phyloP scores from a whole-genome alignment of 2,329 filamentous ascomycete species.

The Pestalotiopsis sp. region DNA sequence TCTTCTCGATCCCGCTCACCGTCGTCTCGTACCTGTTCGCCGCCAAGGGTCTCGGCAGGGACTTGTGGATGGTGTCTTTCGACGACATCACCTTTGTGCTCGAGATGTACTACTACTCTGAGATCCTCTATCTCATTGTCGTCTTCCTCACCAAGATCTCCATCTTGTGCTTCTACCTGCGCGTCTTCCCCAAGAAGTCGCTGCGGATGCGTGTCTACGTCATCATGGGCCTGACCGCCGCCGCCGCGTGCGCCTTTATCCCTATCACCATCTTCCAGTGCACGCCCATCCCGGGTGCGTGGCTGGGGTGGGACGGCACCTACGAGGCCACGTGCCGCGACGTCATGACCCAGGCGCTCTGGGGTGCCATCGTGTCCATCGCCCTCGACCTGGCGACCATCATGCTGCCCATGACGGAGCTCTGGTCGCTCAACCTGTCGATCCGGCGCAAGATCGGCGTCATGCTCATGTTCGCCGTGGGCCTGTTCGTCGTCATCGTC shows the following conservation, averaged over 20 bases:
- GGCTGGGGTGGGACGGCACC: slow-evolving; percentile 23
- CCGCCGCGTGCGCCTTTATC: slow-evolving; percentile 19
- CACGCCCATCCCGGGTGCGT: slow-evolving; percentile 21
- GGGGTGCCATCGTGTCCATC: slow-evolving; percentile 20
- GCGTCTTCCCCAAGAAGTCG: slow-evolving; percentile 25
- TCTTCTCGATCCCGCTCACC: slow-evolving; percentile 5
- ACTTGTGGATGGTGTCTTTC: slow-evolving; percentile 7
- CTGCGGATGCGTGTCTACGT: slow-evolving; percentile 17
- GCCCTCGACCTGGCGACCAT: slow-evolving; percentile 21
- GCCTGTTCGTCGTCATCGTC: slow-evolving; percentile 28
- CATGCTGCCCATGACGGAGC: slow-evolving; percentile 22
- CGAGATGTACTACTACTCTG: slow-evolving; percentile 30
- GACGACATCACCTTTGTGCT: slow-evolving; percentile 12
- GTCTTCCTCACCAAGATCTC: slow-evolving; percentile 31
- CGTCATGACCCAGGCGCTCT: slow-evolving; percentile 22
- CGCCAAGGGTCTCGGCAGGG: slow-evolving; percentile 6
- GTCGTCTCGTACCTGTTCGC: slow-evolving; percentile 9
- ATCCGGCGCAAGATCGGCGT: slow-evolving; percentile 21
- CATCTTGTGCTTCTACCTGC: slow-evolving; percentile 28
- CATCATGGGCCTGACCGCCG: slow-evolving; percentile 20
- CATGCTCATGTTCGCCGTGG: slow-evolving; percentile 23
- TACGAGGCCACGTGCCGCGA: slow-evolving; percentile 19
- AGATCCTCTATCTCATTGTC: slow-evolving; percentile 29
- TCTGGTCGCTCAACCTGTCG: slow-evolving; percentile 19
- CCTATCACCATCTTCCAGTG: slow-evolving; percentile 23